A percentile compares a stretch with the other conserved stretches of the same genome.
Conservation (phyloP, 2,329 filamentous ascomycete species). For the Fusarium pseudoanthophilum region DNA sequence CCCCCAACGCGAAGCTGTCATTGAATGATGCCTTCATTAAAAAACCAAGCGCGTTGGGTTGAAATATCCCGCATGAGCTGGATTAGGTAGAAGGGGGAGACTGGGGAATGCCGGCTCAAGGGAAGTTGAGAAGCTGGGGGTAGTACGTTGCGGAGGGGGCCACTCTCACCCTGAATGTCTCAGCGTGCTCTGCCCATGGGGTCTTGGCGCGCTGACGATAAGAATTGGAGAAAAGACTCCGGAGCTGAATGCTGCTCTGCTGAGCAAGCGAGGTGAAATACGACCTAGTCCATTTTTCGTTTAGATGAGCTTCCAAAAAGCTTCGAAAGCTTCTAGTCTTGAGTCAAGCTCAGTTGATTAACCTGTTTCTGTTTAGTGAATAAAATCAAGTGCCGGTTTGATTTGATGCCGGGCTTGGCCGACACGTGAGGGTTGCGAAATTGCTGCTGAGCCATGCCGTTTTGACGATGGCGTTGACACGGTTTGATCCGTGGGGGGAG, state of each 20-base stretch:
- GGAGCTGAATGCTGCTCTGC: not conserved
- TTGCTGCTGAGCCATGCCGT: not conserved
- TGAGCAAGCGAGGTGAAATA: not conserved
- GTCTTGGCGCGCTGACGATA: not conserved
- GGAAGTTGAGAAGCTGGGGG: not conserved
- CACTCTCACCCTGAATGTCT: not conserved
- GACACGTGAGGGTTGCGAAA: conserved; percentile 21
- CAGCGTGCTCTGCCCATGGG: not conserved
- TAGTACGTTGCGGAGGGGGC: no score
- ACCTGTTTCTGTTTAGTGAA: not conserved
- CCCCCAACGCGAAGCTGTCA: not conserved
- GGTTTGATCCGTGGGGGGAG: not conserved
- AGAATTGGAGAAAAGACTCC: conserved; percentile 5
- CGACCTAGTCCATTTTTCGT: not conserved
- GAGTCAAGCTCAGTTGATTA: not conserved
- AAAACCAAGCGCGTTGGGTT: not conserved
- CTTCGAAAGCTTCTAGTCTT: conserved; percentile 14
- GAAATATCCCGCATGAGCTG: conserved; percentile 6
- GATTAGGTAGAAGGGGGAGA: not conserved
- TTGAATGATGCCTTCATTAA: not conserved
- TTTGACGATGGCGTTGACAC: not conserved
- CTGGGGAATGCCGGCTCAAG: not conserved
- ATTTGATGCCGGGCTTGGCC: conserved; percentile 13
- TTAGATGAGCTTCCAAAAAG: not conserved
- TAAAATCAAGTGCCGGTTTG: not conserved